A percentile compares a stretch with the other conserved stretches of the same genome.
Conservation (phyloP, 2,329 filamentous ascomycete species). For the Pyricularia sp. region DNA sequence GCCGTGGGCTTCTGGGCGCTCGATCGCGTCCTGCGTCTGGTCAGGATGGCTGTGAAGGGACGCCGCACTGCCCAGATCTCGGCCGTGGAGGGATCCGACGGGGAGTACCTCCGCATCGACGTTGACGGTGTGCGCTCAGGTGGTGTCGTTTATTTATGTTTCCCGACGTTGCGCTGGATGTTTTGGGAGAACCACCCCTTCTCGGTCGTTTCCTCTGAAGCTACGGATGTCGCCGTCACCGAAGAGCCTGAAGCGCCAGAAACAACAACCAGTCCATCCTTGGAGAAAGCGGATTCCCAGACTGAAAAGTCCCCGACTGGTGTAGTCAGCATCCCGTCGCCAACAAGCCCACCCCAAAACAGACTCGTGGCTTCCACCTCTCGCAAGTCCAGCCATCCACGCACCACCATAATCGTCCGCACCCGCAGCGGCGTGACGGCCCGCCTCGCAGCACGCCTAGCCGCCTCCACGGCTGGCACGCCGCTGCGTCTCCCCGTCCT, state of each 20-base stretch:
- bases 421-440: constrained; percentile 15
- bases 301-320: background rate
- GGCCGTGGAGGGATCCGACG: constrained; percentile 11
- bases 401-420: constrained; percentile 15
- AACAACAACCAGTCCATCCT: no score
- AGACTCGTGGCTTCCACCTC: background rate
- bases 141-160: constrained; percentile 24
- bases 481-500: constrained; percentile 13
- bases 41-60: constrained; percentile 30
- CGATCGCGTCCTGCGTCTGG: constrained; percentile 27
- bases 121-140: constrained; percentile 13
- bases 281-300: no score
- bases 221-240: background rate
- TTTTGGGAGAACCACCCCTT: constrained; percentile 43
- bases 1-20: constrained; percentile 29
- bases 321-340: background rate
- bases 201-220: constrained; percentile 24
- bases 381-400: background rate
- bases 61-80: constrained; percentile 11
- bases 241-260: background rate
- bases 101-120: constrained; percentile 23
- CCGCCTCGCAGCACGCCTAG: constrained; percentile 2
- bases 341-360: background rate
- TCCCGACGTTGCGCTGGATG: constrained; percentile 23
- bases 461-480: background rate